phyloP scores from a whole-genome alignment of 768 basidiomycete species.

The Suillus plorans region DNA sequence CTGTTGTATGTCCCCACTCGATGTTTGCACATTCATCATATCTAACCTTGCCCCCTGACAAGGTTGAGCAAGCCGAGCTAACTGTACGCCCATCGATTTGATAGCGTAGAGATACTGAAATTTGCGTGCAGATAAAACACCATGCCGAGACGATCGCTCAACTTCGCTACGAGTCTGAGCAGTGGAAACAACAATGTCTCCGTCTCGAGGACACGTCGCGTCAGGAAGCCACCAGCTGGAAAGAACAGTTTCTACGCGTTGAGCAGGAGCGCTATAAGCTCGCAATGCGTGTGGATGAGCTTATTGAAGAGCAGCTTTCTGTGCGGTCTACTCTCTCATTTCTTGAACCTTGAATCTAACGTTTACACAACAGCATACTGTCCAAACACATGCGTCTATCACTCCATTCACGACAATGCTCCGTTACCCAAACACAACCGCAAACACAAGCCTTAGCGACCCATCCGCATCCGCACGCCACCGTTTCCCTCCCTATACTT shows the following conservation, averaged over 20 bases:
- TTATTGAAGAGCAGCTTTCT: slow-evolving; percentile 49
- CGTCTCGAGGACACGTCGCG: slow-evolving; percentile 47
- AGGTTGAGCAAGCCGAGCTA: slow-evolving; percentile 58
- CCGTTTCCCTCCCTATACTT: slow-evolving; percentile 17
- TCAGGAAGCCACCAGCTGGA: slow-evolving; percentile 66
- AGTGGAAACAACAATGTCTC: slow-evolving; percentile 70
- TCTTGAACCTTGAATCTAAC: not conserved
- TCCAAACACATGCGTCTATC: slow-evolving; percentile 15
- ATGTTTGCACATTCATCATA: slow-evolving; percentile 13
- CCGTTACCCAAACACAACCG: slow-evolving; percentile 14
- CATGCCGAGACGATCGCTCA: slow-evolving; percentile 61
- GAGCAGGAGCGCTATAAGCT: slow-evolving; percentile 66
- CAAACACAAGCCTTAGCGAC: slow-evolving; percentile 15
- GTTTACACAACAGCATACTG: slow-evolving; percentile 9
- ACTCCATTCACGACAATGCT: slow-evolving; percentile 36
- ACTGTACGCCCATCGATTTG: slow-evolving; percentile 40
- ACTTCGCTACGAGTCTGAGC: slow-evolving; percentile 60
- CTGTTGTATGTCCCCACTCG: slow-evolving; percentile 42
- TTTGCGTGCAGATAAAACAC: slow-evolving; percentile 46
- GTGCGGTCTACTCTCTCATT: slow-evolving; percentile 31
- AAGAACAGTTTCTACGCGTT: slow-evolving; percentile 74
- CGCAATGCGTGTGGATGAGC: slow-evolving; percentile 56
- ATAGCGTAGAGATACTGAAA: not conserved
- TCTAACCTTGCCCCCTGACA: slow-evolving; percentile 8
- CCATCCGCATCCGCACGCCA: slow-evolving; percentile 30